Evolutionary conservation across 1,139 yeast species (phyloP), one percentile per base, ranked within the genome.

Genomic region (Pneumocystis jirovecii): DNA sequence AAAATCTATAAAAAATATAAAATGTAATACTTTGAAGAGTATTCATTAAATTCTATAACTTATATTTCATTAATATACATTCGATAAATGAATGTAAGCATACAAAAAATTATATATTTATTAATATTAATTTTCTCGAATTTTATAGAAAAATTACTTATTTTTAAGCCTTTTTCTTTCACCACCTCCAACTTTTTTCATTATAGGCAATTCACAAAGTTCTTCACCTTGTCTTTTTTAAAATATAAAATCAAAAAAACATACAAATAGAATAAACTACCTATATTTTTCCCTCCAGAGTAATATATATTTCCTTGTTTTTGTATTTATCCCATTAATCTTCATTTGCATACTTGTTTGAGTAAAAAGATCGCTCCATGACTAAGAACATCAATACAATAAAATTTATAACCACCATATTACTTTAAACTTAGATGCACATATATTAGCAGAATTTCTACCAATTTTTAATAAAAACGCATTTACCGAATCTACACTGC

Each of bases 241-340:
- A 50, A 50, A 50, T 50, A 25, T 50, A 50, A 50, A 15, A 50
- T 6, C 29, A 45, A 50, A 15, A 50, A 25, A 8, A 21, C 3
- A 50, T 21, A 50, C 21, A 50, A 50, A 50, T 50, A 31, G 5
- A 3, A 50, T 5, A 50, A 50, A 50, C 7, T 50, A 50, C 17
- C 63, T 31, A 21, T 34, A 65, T 39, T 65, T 65, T 63, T 63
- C 63, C 21, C 19, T 35, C 64, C 63, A 63, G 21, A 59, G 44
- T n/a, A 65, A 56, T 25, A 65, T 44, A 61, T 65, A 60, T 59
- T 63, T 50, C 12, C 17, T 50, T 40, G 21, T 34, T 42, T 50
- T 63, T 65, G 61, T 19, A 64, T 61, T 35, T 65, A 65, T 60
- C 62, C 65, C 65, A 17, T 63, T 62, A 29, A 61, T 65, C 45